These are phyloP conservation scores for Penicillium brasilianum DNA, from an alignment of 2,329 filamentous ascomycete species.

Conservation along the genomic window DNA sequence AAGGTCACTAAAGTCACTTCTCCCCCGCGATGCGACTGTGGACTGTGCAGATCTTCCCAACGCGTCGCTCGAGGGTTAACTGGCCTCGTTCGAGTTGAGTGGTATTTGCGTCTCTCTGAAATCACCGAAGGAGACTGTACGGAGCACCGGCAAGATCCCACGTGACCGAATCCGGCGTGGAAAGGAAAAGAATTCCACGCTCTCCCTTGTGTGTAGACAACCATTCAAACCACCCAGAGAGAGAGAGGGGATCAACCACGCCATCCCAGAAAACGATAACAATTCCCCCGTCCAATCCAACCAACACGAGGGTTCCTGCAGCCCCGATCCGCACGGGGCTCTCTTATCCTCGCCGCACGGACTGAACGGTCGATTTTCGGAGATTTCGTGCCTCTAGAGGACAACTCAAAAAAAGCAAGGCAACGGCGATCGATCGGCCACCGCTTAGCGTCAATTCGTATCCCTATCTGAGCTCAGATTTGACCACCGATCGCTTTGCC, in stretches of 20 bases:
- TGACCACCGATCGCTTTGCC: not conserved
- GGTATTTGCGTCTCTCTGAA: not conserved
- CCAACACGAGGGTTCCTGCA: slow-evolving; percentile 10
- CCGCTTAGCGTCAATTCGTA: slow-evolving; percentile 1
- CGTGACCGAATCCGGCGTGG: slow-evolving; percentile 10
- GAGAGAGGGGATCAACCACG: not conserved
- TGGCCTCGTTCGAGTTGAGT: not conserved
- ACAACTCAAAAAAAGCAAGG: not conserved
- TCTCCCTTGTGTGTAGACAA: not conserved
- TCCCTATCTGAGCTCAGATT: slow-evolving; percentile 5
- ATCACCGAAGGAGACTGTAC: too few species aligned
- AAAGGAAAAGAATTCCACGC: too few species aligned
- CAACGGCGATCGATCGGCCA: slow-evolving; percentile 4
- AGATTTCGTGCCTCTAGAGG: not conserved
- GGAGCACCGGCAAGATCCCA: not conserved
- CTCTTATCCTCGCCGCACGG: not conserved
- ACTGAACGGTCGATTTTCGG: not conserved
- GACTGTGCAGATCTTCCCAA: slow-evolving; percentile 18
- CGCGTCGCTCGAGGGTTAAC: slow-evolving; percentile 1
- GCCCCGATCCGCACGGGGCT: slow-evolving; percentile 9
- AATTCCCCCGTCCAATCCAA: not conserved
- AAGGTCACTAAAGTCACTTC: slow-evolving; percentile 1
- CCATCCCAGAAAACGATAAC: not conserved
- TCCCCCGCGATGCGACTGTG: slow-evolving; percentile 26
- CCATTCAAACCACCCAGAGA: not conserved